phyloP scores from a whole-genome alignment of 805 yeast species.

The Tetrapisispora fleetii region DNA sequence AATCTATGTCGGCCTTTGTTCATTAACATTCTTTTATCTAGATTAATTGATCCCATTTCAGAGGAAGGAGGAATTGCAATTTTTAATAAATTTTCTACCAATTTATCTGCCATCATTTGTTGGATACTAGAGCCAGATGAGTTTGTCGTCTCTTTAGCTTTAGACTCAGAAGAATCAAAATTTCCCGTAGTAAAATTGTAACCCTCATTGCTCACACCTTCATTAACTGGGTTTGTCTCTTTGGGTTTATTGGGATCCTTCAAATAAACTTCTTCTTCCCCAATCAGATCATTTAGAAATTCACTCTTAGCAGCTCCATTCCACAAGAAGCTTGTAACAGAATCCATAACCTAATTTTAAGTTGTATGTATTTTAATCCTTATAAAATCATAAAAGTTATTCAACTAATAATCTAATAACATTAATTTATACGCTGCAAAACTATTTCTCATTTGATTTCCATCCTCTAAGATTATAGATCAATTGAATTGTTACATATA shows the following conservation, averaged over 20 bases:
- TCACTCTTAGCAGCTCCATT: conserved; percentile 15
- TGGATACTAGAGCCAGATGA: conserved; percentile 15
- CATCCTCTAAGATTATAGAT: too few relatives aligned
- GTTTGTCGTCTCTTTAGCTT: background rate
- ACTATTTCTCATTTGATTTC: too few relatives aligned
- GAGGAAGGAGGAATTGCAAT: conserved; percentile 64
- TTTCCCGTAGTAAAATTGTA: too few relatives aligned
- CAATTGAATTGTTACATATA: background rate
- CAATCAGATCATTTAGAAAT: background rate
- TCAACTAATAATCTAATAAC: too few relatives aligned
- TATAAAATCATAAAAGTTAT: too few relatives aligned
- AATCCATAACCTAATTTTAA: conserved; percentile 14
- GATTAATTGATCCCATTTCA: conserved; percentile 34
- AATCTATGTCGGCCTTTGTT: conserved; percentile 60
- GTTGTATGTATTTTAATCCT: background rate
- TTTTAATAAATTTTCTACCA: conserved; percentile 59
- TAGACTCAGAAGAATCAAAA: background rate
- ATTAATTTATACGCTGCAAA: too few relatives aligned
- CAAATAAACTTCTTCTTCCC: background rate
- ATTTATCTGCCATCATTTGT: conserved; percentile 48
- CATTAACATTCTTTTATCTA: conserved; percentile 46
- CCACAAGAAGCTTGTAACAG: conserved; percentile 24
- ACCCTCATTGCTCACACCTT: too few relatives aligned
- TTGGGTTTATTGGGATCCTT: conserved; percentile 5
- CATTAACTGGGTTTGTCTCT: background rate